Base-by-base conservation (phyloP, 495 filamentous ascomycete genomes). In the Penicillium nucicola region DNA sequence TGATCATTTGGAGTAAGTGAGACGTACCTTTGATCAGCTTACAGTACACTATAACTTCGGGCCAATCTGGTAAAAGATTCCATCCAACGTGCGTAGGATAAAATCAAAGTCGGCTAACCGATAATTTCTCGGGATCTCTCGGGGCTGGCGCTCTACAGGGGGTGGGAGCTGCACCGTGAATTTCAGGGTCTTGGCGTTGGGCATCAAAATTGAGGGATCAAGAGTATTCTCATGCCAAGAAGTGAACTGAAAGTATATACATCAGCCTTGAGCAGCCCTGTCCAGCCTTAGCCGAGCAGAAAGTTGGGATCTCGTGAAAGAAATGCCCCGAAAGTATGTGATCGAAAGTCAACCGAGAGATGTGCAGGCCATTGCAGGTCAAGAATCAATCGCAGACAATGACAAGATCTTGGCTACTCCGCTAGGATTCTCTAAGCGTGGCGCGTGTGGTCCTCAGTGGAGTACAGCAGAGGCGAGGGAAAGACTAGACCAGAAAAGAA, bases 51-150 rank as follows among this genome's bases (percentile, higher is more conserved):
- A 28, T 28, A 34, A 50, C 35, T 17, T n/a, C n/a, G 13, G 31
- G 34, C 55, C 40, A 54, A 47, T 38, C 44, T 44, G 31, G 31
- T n/a, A 22, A 30, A 20, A 40, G 13, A 12, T 14, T 28, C 34
- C 48, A 52, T 13, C 12, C 10, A 46, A 22, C 22, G 23, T 43
- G 39, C 33, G 31, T 23, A 28, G 38, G 28, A 45, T 28, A 28
- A 0, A 41, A 45, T 50, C 51, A 42, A 50, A 49, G 4, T 56
- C 53, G 53, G 56, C 50, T 60, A 56, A 42, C 59, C 59, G 56
- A 62, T 31, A 34, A 10, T 34, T 19, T 30, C 11, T 55, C 54
- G 54, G 51, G 50, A 55, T 35, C 20, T 45, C 34, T 39, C 53
- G 36, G 14, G 6, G 28, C 40, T 18, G 41, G 48, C 33, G 49